Evolutionary conservation across 2,329 filamentous ascomycete genomes (phyloP), one percentile per base, ranked within the genome.

Genomic region (Fusarium fracticaudum): DNA sequence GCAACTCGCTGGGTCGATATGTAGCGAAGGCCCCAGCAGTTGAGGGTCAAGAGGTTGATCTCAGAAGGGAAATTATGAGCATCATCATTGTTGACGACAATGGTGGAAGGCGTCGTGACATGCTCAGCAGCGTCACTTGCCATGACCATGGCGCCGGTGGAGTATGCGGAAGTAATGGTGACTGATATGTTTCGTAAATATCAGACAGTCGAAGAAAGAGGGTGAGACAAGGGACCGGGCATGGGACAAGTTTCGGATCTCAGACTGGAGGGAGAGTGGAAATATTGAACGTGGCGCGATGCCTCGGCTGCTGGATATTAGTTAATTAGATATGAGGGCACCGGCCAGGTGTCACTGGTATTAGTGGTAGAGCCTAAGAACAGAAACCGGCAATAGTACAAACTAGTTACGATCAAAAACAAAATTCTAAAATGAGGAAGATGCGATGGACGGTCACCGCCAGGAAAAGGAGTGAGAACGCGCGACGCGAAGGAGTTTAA

Each of bases 1-100:
- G 93, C 92, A 74, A 89, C 86, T 75, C 95, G 94, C 76, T 93
- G 89, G 75, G 92, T 91, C 59, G 95, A 92, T 79, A 98, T 88
- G 85, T 91, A 94, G 79, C 97, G 96, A 71, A 98, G 91, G 59
- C 96, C 96, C 96, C 96, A 98, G 90, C 95, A 98, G 84, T 99
- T 99, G 81, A 98, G 90, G 9, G 94, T 96, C 74, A 98, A 85
- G 76, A 98, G 87, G 79, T 93, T 92, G 80, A 98, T 89, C 66
- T 91, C 88, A 38, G 84, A 85, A 24, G 88, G 90, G 75, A 79
- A 81, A n/a, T 59, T 47, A 12, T 78, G 73, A 62, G 79, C 77
- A 72, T 80, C 81, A 47, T 73, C 55, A 40, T 74, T 69, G 45
- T 66, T 33, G 59, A 63, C 53, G 55, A 48, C 59, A 54, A 72